phyloP scores from a whole-genome alignment of 345 rosid genomes.

The Geranium brycei region DNA sequence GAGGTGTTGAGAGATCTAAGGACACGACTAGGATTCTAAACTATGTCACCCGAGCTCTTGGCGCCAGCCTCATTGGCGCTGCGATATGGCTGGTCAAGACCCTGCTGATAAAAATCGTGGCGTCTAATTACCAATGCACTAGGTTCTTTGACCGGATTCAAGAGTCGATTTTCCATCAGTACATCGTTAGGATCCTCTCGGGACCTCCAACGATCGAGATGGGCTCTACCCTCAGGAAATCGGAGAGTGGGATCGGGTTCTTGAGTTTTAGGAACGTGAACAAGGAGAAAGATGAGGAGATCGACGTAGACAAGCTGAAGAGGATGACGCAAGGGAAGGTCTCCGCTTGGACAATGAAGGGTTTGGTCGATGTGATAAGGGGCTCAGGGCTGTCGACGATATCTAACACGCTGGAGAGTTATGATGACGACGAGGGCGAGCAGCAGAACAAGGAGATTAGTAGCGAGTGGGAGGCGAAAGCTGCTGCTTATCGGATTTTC shows the following conservation, averaged over 20 bases:
- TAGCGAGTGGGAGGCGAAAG: conserved; percentile 27
- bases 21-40: background rate
- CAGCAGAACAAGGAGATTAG: conserved; percentile 20
- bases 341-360: conserved; percentile 34
- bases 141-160: conserved; percentile 10
- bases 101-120: conserved; percentile 1
- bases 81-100: conserved; percentile 4
- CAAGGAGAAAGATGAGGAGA: conserved; percentile 20
- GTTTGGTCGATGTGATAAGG: conserved; percentile 17
- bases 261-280: background rate
- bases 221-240: background rate
- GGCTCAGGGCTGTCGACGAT: conserved; percentile 19
- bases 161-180: conserved; percentile 5
- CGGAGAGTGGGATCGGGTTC: background rate
- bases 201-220: conserved; percentile 3
- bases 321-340: conserved; percentile 23
- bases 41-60: conserved; percentile 1
- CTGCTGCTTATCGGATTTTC: conserved; percentile 26
- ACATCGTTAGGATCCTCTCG: conserved; percentile 3
- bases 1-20: conserved; percentile 15
- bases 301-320: conserved; percentile 25
- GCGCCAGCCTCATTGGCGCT: background rate
- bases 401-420: conserved; percentile 3
- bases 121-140: background rate
- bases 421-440: conserved; percentile 17